These are phyloP conservation scores for Styphnolobium japonicum DNA, from an alignment of 306 rosid species.

Conservation along the genomic window DNA sequence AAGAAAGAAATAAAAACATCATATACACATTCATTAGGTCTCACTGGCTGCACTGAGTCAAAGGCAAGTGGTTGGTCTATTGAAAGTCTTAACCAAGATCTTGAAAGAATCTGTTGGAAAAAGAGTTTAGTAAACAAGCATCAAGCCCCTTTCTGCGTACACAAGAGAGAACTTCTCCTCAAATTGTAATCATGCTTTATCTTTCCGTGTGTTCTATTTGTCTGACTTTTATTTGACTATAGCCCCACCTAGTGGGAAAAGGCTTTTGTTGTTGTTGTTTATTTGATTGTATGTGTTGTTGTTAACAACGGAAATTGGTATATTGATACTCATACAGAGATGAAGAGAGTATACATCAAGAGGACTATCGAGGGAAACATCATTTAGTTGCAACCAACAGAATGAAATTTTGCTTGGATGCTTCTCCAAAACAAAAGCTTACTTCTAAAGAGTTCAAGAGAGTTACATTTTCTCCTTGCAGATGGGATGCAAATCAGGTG, in stretches of 20 bases:
- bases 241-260: too few relatives aligned
- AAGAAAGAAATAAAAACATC: slow-evolving; percentile 33
- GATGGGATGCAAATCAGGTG: slow-evolving; percentile 79
- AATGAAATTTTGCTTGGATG: slow-evolving; percentile 64
- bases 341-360: slow-evolving; percentile 36
- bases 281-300: slow-evolving; percentile 7
- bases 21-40: slow-evolving; percentile 42
- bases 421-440: slow-evolving; percentile 60
- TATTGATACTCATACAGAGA: slow-evolving; percentile 42
- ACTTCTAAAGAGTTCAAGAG: slow-evolving; percentile 57
- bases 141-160: slow-evolving; percentile 59
- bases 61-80: slow-evolving; percentile 76
- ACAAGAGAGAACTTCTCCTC: slow-evolving; percentile 57
- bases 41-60: slow-evolving; percentile 56
- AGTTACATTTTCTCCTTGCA: slow-evolving; percentile 74
- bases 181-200: slow-evolving; percentile 47
- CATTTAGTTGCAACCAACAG: slow-evolving; percentile 48
- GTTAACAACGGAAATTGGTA: slow-evolving; percentile 1
- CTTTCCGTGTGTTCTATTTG: slow-evolving; percentile 22
- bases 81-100: slow-evolving; percentile 46
- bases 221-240: slow-evolving; percentile 20
- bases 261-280: too few relatives aligned
- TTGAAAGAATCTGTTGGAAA: slow-evolving; percentile 77
- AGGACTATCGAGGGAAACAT: slow-evolving; percentile 58
- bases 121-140: slow-evolving; percentile 29